These are phyloP conservation scores for Sabuloglossum arenarium DNA, from an alignment of 495 filamentous ascomycete species.

Conservation along the genomic window DNA sequence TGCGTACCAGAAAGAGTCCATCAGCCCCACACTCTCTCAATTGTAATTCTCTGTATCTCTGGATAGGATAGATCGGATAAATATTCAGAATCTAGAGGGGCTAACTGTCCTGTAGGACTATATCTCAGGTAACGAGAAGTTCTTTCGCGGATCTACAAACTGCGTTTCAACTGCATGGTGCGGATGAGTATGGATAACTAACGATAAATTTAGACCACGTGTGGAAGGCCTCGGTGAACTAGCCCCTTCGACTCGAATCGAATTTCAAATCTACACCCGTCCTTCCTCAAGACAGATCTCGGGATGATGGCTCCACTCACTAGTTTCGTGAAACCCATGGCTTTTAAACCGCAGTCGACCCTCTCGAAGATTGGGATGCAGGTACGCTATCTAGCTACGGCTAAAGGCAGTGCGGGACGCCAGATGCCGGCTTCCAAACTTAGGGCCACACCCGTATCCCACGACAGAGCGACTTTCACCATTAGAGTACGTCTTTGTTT, in stretches of 20 bases:
- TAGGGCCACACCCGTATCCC: constrained; percentile 33
- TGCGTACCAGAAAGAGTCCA: background rate
- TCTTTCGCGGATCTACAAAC: constrained; percentile 12
- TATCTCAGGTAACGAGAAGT: constrained; percentile 53
- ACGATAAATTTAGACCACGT: constrained; percentile 52
- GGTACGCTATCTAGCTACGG: constrained; percentile 45
- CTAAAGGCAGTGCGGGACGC: constrained; percentile 42
- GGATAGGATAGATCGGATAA: background rate
- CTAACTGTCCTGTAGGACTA: constrained; percentile 46
- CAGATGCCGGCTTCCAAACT: constrained; percentile 22
- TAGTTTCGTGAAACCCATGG: constrained; percentile 37
- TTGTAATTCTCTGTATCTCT: too few species aligned
- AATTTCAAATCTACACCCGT: constrained; percentile 9
- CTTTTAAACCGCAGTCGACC: constrained; percentile 28
- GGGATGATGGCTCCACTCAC: constrained; percentile 34
- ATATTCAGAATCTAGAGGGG: background rate
- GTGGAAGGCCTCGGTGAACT: constrained; percentile 85
- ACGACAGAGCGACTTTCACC: constrained; percentile 78
- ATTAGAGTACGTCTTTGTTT: constrained; percentile 41
- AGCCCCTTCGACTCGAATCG: constrained; percentile 11
- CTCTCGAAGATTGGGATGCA: constrained; percentile 28
- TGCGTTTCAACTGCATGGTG: constrained; percentile 6
- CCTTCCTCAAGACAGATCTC: background rate
- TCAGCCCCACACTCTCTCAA: background rate
- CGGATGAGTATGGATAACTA: constrained; percentile 17